These are phyloP conservation scores for Mycena alexandri DNA, from an alignment of 768 basidiomycete genomes.

Conservation along the genomic window DNA sequence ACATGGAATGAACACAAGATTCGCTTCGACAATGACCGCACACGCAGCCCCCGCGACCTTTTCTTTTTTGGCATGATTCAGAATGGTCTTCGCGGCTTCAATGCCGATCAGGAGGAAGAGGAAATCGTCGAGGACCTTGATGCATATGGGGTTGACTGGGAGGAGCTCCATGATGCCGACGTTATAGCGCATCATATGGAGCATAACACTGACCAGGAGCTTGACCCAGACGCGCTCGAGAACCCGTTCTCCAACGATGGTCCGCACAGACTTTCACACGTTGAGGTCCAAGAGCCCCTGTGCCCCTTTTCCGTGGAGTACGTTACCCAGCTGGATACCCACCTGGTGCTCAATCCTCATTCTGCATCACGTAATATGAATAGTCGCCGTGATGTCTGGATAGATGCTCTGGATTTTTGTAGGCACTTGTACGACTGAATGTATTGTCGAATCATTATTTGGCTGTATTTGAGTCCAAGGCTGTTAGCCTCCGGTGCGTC, in stretches of 20 bases:
- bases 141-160: conserved; percentile 43
- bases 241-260: conserved; percentile 27
- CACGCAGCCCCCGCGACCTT: conserved; percentile 36
- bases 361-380: no score
- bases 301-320: conserved; percentile 1
- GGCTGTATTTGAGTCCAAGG: no score
- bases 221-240: not conserved
- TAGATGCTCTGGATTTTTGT: conserved; percentile 22
- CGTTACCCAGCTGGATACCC: not conserved
- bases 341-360: no score
- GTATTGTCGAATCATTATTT: no score
- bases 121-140: conserved; percentile 22
- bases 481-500: no score
- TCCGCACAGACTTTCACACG: conserved; percentile 22
- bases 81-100: conserved; percentile 35
- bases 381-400: conserved; percentile 8
- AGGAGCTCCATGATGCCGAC: conserved; percentile 38
- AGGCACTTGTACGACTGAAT: conserved; percentile 12
- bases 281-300: conserved; percentile 11
- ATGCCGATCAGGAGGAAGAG: conserved; percentile 2
- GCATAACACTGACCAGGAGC: conserved; percentile 4
- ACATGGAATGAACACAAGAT: conserved; percentile 49
- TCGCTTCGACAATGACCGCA: conserved; percentile 21
- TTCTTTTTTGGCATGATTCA: conserved; percentile 38
- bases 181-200: conserved; percentile 26